Base-by-base conservation (phyloP, 2,329 filamentous ascomycete species). In the Ambrosiella xylebori region DNA sequence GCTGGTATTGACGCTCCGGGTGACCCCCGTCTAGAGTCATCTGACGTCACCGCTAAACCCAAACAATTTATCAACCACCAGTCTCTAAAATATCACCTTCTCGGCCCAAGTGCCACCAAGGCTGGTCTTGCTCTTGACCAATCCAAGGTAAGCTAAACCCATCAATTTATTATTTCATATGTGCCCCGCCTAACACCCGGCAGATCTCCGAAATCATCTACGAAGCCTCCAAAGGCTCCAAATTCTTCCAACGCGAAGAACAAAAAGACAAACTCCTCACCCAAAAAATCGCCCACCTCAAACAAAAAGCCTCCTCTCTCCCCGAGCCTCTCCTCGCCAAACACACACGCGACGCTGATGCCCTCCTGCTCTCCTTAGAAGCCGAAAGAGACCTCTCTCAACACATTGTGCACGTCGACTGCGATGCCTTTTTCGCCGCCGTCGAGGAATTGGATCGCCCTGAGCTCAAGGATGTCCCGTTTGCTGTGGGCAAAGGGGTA, bases 91-190 rank as follows among this genome's bases (percentile, higher is more conserved):
- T 95, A 97, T 69, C 85, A 85, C 58, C 78, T 97, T 0, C 76
- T 97, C 0, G 93, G 93, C 0, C 91, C 90, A 0, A 96, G 90
- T 5, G 73, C 97, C 57, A 91, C 89, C 19, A 98, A 98, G 69
- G 87, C 90, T 37, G 93, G 93, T 1, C 90, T 97, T 68, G 88
- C 80, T 13, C 91, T 97, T n/a, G 88, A 98, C 65, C 93, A 97
- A 71, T 78, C 79, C 62, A 95, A 93, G 73, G 84, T 83, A 39
- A 27, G 9, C 19, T 7, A 11, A 35, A 38, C 11, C 7, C 13
- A 13, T 47, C 47, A n/a, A 11, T 19, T 35, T n/a, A 27, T 36
- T 35, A 7, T 19, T 12, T 35, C 15, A 11, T 8, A 19, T 19
- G 35, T 51, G 13, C 15, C 15, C 17, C 17, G 17, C 12, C 13